phyloP scores from a whole-genome alignment of 352 stramenopile species.

The Phytophthora chlamydospora region DNA sequence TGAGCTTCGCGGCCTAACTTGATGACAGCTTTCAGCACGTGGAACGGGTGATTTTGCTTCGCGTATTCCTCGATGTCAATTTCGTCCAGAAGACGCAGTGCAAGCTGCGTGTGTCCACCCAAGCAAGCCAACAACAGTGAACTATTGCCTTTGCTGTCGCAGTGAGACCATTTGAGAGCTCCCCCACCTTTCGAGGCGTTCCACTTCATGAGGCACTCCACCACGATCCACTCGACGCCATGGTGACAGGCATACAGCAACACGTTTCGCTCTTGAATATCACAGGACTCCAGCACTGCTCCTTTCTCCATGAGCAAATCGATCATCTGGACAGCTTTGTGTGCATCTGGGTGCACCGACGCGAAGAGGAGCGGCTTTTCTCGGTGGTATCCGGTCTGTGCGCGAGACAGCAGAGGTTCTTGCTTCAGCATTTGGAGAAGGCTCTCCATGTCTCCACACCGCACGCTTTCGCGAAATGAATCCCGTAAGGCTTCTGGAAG shows the following conservation, averaged over 20 bases:
- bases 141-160: neutral
- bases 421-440: slow-evolving; percentile 4
- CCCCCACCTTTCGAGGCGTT: neutral
- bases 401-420: neutral
- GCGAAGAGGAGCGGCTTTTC: slow-evolving; percentile 3
- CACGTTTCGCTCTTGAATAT: slow-evolving; percentile 4
- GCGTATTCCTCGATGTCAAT: slow-evolving; percentile 1
- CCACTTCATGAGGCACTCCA: slow-evolving; percentile 9
- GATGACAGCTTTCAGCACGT: slow-evolving; percentile 1
- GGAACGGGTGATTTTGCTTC: slow-evolving; percentile 11
- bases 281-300: slow-evolving; percentile 3
- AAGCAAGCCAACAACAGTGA: neutral
- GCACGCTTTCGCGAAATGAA: neutral
- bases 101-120: neutral
- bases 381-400: slow-evolving; percentile 2
- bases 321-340: slow-evolving; percentile 8
- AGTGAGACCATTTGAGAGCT: slow-evolving; percentile 9
- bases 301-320: slow-evolving; percentile 4
- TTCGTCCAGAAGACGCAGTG: slow-evolving; percentile 5
- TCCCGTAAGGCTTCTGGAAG: neutral
- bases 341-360: neutral
- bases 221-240: slow-evolving; percentile 4
- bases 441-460: neutral
- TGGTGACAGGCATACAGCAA: slow-evolving; percentile 7
- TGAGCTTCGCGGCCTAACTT: neutral